Conservation (phyloP, 1,284 basidiomycete genomes). For the Rhodotorula sp. region DNA sequence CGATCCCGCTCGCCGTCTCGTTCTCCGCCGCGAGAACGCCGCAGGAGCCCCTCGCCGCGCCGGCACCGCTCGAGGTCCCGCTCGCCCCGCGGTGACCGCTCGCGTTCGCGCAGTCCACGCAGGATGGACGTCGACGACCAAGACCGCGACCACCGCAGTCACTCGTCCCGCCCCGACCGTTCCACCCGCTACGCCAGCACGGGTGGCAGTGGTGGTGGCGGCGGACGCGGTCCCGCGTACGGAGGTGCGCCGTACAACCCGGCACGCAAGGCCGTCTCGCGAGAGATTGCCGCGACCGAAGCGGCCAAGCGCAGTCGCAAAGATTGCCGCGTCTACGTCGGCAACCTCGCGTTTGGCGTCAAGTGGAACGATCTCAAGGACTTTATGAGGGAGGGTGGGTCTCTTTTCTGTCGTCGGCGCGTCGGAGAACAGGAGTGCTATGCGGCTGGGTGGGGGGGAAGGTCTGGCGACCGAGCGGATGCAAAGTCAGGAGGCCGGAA, state of each 20-base stretch:
- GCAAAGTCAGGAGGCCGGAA: neutral
- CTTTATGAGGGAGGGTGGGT: conserved; percentile 99
- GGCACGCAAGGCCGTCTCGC: conserved; percentile 31
- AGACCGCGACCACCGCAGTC: conserved; percentile 4
- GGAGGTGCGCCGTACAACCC: conserved; percentile 26
- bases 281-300: conserved; percentile 45
- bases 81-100: conserved; percentile 1
- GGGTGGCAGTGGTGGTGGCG: neutral
- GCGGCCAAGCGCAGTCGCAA: conserved; percentile 84
- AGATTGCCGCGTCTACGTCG: conserved; percentile 97
- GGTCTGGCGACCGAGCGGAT: neutral
- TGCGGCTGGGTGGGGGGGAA: conserved; percentile 45
- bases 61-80: conserved; percentile 14
- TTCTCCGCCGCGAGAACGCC: conserved; percentile 13
- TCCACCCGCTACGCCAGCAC: neutral
- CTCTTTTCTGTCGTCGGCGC: conserved; percentile 47
- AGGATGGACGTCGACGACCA: conserved; percentile 13
- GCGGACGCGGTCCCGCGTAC: neutral
- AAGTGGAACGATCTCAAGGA: conserved; percentile 96
- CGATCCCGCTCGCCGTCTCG: conserved; percentile 26
- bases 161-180: neutral
- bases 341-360: conserved; percentile 95
- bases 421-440: conserved; percentile 56
- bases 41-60: conserved; percentile 26
- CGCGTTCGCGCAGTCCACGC: conserved; percentile 2